Evolutionary conservation across 352 stramenopile genomes (phyloP).

Genomic region (Globisporangium viniferum): DNA sequence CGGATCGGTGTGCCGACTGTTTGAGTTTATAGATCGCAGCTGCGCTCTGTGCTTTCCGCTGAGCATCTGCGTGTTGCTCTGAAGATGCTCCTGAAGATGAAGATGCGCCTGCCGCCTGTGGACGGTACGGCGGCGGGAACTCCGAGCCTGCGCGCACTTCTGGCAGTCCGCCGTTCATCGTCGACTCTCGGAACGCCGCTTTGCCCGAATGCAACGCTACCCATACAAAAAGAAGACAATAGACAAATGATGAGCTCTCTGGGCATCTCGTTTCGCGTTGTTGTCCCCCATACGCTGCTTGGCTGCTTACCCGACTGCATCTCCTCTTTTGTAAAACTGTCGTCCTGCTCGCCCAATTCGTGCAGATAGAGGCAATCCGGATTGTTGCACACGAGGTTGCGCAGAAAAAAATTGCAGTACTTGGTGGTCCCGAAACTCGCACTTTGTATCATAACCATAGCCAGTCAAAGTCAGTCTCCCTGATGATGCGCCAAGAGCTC

Average conservation of each 20-base stretch:
- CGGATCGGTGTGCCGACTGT: conserved; percentile 24
- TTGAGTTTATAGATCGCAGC: conserved; percentile 67
- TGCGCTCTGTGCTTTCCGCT: conserved; percentile 73
- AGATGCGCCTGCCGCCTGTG: conserved; percentile 9
- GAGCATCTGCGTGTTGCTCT: conserved; percentile 34
- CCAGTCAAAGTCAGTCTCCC: not conserved
- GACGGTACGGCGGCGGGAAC: conserved; percentile 49
- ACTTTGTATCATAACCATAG: conserved; percentile 24
- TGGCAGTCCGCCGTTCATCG: conserved; percentile 31
- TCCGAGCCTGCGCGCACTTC: conserved; percentile 52
- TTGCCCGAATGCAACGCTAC: conserved; percentile 72
- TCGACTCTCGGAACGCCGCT: conserved; percentile 64
- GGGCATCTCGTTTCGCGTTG: not conserved
- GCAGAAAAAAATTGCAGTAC: conserved; percentile 95
- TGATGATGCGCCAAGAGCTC: not conserved
- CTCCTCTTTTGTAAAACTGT: conserved; percentile 95
- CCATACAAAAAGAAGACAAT: conserved; percentile 4
- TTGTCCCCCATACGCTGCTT: not conserved
- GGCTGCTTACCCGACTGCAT: conserved; percentile 71
- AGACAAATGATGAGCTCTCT: conserved; percentile 11
- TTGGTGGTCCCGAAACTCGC: conserved; percentile 95
- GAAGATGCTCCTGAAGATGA: conserved; percentile 8
- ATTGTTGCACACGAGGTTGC: conserved; percentile 91
- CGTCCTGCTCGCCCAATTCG: conserved; percentile 88
- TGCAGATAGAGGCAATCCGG: conserved; percentile 94